Conservation (phyloP, 441 rosid species). For the Croton setiger region DNA sequence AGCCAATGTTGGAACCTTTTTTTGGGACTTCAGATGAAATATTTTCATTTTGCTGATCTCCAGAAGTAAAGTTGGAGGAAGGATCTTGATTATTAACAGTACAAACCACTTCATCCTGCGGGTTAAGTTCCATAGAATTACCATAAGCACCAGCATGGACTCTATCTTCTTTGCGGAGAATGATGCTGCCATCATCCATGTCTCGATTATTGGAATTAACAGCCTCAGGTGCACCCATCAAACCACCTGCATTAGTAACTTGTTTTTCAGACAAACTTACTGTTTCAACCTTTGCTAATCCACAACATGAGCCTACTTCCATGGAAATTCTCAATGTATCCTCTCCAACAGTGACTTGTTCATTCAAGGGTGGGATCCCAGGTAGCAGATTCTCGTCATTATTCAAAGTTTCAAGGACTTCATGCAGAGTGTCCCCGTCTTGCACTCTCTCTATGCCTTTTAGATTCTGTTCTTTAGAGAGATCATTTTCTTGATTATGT, state of each 20-base stretch:
- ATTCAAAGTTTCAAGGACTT: slow-evolving; percentile 19
- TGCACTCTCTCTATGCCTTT: slow-evolving; percentile 25
- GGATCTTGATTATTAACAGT: slow-evolving; percentile 15
- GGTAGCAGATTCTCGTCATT: slow-evolving; percentile 24
- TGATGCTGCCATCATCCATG: slow-evolving; percentile 9
- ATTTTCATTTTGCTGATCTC: neutral
- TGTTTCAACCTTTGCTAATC: slow-evolving; percentile 13
- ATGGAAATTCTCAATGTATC: slow-evolving; percentile 18
- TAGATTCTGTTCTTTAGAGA: slow-evolving; percentile 27
- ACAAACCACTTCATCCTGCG: slow-evolving; percentile 24
- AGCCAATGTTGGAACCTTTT: slow-evolving; percentile 1
- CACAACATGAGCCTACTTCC: slow-evolving; percentile 9
- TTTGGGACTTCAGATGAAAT: slow-evolving; percentile 2
- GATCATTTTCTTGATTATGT: slow-evolving; percentile 21
- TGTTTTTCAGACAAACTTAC: slow-evolving; percentile 17
- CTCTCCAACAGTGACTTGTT: slow-evolving; percentile 21
- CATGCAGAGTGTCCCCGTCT: slow-evolving; percentile 31
- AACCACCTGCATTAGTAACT: slow-evolving; percentile 1
- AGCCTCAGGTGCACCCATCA: slow-evolving; percentile 17
- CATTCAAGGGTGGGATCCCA: slow-evolving; percentile 9
- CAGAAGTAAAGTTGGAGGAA: neutral
- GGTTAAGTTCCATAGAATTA: slow-evolving; percentile 21
- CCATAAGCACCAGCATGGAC: slow-evolving; percentile 9
- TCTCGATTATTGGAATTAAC: slow-evolving; percentile 16
- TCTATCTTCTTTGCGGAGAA: slow-evolving; percentile 19